Evolutionary conservation across 208 protist species (phyloP), one percentile per base, ranked within the genome.

Genomic region (Trypanosoma lewisi): DNA sequence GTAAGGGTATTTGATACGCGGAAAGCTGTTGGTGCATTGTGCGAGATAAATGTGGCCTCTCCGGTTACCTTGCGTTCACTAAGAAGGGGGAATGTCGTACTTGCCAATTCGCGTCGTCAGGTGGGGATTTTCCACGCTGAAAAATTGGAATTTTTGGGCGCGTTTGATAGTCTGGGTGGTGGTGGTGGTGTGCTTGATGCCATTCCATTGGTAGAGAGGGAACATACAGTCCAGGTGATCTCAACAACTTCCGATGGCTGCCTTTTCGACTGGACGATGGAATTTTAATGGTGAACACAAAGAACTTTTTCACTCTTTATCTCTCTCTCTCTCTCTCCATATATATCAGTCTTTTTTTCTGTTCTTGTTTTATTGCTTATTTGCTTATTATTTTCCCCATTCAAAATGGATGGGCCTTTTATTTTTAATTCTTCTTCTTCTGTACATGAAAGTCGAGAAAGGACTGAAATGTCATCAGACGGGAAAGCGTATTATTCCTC

Each of bases 61-160:
- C 62, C 62, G 36, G 51, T 67, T 31, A 27, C 23, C 14, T 49
- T 57, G 41, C 48, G 62, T 12, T 59, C 62, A 2, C 52, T 28
- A 30, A 52, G 31, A 49, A 11, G 31, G 14, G 51, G 62, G 14
- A 51, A 48, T 37, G 25, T 67, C 2, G 62, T 36, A 27, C 28
- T 67, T 30, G 41, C 51, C 23, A 59, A 51, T 49, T 67, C 62
- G 28, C 39, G 51, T 25, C 36, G 27, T 59, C 62, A 67, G 39
- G 51, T 67, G 8, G 62, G 62, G 0, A 12, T 67, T 27, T 52
- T 67, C 23, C 49, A 67, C 37, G 27, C 41, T 37, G 51, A 34
- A 58, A 57, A 51, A 36, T 27, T 59, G 23, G 51, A 56, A 31
- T 67, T 58, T 33, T 67, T 57, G 30, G 62, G 39, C n/a, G 49